phyloP scores from a whole-genome alignment of 176 grass and related monocot genomes.

The Tillandsia leiboldiana region DNA sequence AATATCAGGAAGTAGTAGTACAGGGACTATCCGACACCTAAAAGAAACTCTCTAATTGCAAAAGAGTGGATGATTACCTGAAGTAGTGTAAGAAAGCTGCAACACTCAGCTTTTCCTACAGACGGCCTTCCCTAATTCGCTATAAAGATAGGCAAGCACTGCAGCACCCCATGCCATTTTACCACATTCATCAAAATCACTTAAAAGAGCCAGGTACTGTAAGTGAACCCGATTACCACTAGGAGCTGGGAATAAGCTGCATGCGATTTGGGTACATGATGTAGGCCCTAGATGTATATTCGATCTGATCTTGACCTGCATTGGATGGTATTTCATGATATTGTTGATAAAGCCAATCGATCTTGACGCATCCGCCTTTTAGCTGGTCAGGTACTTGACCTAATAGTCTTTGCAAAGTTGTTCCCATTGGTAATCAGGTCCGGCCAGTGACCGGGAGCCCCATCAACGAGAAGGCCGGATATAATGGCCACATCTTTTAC shows the following conservation, averaged over 20 bases:
- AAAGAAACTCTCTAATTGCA: background rate
- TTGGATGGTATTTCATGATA: background rate
- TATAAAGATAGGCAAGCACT: slow-evolving; percentile 8
- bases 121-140: slow-evolving; percentile 10
- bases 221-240: slow-evolving; percentile 7
- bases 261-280: slow-evolving; percentile 14
- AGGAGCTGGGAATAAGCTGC: slow-evolving; percentile 11
- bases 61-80: background rate
- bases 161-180: slow-evolving; percentile 14
- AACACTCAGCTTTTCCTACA: slow-evolving; percentile 11
- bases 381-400: slow-evolving; percentile 8
- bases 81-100: slow-evolving; percentile 7
- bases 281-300: slow-evolving; percentile 6
- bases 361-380: slow-evolving; percentile 5
- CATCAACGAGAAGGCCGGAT: slow-evolving; percentile 1
- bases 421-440: slow-evolving; percentile 6
- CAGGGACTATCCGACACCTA: background rate
- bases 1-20: too few species aligned
- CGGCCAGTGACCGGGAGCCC: slow-evolving; percentile 3
- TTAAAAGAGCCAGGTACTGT: background rate
- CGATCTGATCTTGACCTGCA: slow-evolving; percentile 7
- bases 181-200: slow-evolving; percentile 10
- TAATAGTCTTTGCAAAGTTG: slow-evolving; percentile 8
- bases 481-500: slow-evolving; percentile 10
- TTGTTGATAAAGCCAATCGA: slow-evolving; percentile 14